Evolutionary conservation across 441 rosid genomes (phyloP), one percentile per base, ranked within the genome.

Genomic region (Gossypium gossypioides): DNA sequence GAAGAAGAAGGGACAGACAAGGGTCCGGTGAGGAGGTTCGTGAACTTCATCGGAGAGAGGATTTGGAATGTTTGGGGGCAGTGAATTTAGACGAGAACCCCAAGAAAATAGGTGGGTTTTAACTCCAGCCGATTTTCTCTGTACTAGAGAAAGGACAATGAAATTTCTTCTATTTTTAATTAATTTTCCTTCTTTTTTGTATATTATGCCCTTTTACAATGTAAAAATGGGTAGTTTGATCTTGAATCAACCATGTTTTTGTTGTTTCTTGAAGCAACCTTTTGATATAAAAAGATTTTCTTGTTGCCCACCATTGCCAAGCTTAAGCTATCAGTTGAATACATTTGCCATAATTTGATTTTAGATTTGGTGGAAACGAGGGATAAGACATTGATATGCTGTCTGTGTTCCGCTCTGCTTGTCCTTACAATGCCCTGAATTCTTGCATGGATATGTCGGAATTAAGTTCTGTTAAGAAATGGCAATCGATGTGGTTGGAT

Each of bases 11-110:
- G 54, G 16, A 15, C 74, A 42, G 86, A 77, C 16, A 86, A 79
- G 55, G 85, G 92, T 57, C 72, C 87, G 0, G 73, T 86, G 22
- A 79, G 80, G 18, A 86, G 80, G 73, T 57, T 90, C 21, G 84
- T 90, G 68, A 83, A 81, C 74, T 91, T 83, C 69, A 80, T 91
- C 42, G 96, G 92, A 48, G 89, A 86, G 76, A 89, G 76, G 79
- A 80, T 89, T 46, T 89, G 89, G 89, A 80, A 91, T 60, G 89
- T 84, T 77, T 87, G 89, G 87, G 88, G 86, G 12, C 77, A 75
- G 74, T 77, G 73, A 80, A 55, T 64, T 68, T 19, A 6, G 16
- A 50, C 51, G 50, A 42, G 70, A 73, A 51, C 52, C 56, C 48
- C 50, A 29, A 3, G 9, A 77, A 34, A 18, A 12, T 3, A 74